A percentile compares a stretch with the other conserved stretches of the same genome.
phyloP scores from a whole-genome alignment of 331 rosid species.

The Spiraea crenata region DNA sequence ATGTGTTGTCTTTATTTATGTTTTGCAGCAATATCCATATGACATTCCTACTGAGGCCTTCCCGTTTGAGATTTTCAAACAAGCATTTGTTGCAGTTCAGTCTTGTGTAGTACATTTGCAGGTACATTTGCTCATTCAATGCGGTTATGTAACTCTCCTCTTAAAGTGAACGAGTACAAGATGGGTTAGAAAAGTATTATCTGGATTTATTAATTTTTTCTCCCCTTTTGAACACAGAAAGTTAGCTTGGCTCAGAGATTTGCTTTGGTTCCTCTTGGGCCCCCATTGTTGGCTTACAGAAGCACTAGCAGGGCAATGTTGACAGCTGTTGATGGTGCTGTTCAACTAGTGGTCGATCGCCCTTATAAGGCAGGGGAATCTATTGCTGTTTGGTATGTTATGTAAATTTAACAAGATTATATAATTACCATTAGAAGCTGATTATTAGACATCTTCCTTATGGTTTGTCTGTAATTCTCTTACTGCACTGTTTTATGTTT shows the following conservation, averaged over 20 bases:
- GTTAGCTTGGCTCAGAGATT: slow-evolving; percentile 98
- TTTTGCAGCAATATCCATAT: slow-evolving; percentile 92
- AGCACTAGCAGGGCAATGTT: slow-evolving; percentile 94
- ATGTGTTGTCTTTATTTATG: slow-evolving; percentile 23
- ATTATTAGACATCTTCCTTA: neutral
- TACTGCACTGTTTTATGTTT: neutral
- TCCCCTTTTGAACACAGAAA: slow-evolving; percentile 53
- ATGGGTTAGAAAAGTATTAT: neutral
- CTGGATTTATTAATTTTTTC: too few relatives aligned
- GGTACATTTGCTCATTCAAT: slow-evolving; percentile 37
- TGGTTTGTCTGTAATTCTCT: neutral
- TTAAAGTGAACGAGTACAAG: neutral
- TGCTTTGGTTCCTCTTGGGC: slow-evolving; percentile 98
- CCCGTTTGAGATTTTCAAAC: slow-evolving; percentile 90
- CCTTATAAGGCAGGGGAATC: slow-evolving; percentile 87
- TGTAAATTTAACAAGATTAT: slow-evolving; percentile 21
- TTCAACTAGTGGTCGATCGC: slow-evolving; percentile 86
- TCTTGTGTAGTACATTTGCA: slow-evolving; percentile 99
- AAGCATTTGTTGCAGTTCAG: slow-evolving; percentile 98
- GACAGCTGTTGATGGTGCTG: slow-evolving; percentile 69
- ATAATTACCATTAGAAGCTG: slow-evolving; percentile 5
- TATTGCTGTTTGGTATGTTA: slow-evolving; percentile 78
- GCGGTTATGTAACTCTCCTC: neutral
- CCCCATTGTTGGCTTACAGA: slow-evolving; percentile 83
- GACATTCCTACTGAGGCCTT: slow-evolving; percentile 98